Conservation (phyloP, 768 basidiomycete species). For the Kwoniella botswanensis region DNA sequence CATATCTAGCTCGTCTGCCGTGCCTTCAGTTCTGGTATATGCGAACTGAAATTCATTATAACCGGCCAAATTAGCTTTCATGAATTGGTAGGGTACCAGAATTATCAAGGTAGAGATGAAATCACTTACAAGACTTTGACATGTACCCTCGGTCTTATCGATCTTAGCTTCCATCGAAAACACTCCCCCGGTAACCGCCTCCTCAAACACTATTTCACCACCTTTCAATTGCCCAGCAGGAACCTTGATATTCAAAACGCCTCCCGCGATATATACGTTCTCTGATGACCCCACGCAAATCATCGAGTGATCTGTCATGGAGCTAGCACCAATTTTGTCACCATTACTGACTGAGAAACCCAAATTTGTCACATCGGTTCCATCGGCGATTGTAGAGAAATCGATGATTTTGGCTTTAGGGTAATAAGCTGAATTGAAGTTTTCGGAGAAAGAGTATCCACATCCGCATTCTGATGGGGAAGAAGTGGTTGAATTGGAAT, state of each 20-base stretch:
- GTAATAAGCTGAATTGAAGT: constrained; percentile 9
- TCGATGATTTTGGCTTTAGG: not conserved
- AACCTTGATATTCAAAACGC: constrained; percentile 5
- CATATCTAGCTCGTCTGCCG: constrained; percentile 10
- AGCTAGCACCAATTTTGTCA: not conserved
- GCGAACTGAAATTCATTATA: constrained; percentile 1
- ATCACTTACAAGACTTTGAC: constrained; percentile 5
- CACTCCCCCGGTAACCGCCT: not conserved
- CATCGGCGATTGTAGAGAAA: constrained; percentile 1
- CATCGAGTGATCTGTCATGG: not conserved
- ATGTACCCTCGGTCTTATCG: constrained; percentile 4
- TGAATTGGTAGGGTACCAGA: not conserved
- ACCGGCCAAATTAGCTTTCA: no score
- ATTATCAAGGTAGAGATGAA: not conserved
- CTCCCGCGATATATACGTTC: constrained; percentile 6
- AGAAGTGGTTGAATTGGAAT: not conserved
- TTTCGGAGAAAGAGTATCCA: constrained; percentile 3
- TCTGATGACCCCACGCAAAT: not conserved
- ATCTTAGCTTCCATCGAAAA: constrained; percentile 15
- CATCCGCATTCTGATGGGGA: not conserved
- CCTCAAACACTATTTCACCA: constrained; percentile 4
- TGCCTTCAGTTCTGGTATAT: constrained; percentile 1
- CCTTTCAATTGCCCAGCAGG: not conserved
- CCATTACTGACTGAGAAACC: constrained; percentile 1
- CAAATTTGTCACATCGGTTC: not conserved